These are phyloP conservation scores for Yarrowia osloensis DNA, from an alignment of 805 yeast species.

Conservation along the genomic window DNA sequence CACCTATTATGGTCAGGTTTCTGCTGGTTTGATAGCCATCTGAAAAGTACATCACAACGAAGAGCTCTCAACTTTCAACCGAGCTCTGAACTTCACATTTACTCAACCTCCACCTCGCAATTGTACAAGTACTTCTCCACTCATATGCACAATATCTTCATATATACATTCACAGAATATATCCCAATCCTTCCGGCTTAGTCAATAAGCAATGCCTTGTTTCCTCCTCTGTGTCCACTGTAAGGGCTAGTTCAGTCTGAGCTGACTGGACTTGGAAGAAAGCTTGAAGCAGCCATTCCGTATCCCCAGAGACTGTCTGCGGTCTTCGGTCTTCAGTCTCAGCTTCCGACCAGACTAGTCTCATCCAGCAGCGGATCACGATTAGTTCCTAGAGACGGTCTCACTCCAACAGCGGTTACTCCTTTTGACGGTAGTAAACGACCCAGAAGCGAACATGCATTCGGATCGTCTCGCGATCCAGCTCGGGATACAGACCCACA, in stretches of 20 bases:
- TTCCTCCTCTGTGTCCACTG: background rate
- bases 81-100: too few relatives aligned
- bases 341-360: too few relatives aligned
- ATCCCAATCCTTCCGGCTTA: background rate
- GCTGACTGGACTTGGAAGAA: too few relatives aligned
- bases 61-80: too few relatives aligned
- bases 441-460: conserved; percentile 20
- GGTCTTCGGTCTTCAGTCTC: background rate
- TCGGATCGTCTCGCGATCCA: conserved; percentile 22
- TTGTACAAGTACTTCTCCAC: too few relatives aligned
- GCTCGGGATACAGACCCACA: background rate
- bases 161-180: conserved; percentile 11
- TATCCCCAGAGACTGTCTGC: background rate
- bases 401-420: background rate
- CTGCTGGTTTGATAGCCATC: background rate
- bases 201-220: background rate
- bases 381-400: too few relatives aligned
- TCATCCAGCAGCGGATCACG: too few relatives aligned
- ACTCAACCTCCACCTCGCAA: too few relatives aligned
- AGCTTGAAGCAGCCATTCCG: too few relatives aligned
- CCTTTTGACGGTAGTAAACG: conserved; percentile 5
- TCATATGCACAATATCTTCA: background rate
- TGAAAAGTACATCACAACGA: too few relatives aligned
- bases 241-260: background rate
- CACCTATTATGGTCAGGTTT: background rate